A percentile compares a stretch with the other conserved stretches of the same genome.
Evolutionary conservation across 768 basidiomycete species (phyloP).

Genomic region (Russula brevipes): DNA sequence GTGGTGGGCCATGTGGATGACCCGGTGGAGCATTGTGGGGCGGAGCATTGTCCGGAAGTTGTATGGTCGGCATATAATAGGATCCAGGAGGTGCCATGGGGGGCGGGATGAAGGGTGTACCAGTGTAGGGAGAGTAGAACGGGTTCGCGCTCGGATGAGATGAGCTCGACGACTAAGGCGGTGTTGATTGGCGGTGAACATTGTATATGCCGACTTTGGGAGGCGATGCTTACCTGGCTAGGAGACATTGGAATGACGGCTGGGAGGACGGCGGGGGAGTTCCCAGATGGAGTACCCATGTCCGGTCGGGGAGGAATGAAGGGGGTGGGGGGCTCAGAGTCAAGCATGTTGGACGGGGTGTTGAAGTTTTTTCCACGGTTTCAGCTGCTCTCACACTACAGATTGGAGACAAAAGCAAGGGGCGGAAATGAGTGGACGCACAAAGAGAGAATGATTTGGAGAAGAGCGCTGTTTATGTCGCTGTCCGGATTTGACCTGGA

Average conservation of each 20-base stretch:
- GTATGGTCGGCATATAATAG: constrained; percentile 33
- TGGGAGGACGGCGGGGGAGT: constrained; percentile 25
- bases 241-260: constrained; percentile 31
- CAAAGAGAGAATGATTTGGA: background rate
- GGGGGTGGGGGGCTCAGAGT: constrained; percentile 27
- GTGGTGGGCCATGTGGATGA: constrained; percentile 18
- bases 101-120: constrained; percentile 24
- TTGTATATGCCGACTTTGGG: background rate
- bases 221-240: constrained; percentile 9
- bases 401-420: background rate
- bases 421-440: constrained; percentile 13
- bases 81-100: constrained; percentile 28
- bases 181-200: constrained; percentile 7
- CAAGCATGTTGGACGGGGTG: constrained; percentile 13
- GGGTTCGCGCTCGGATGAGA: constrained; percentile 20
- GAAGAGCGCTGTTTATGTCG: background rate
- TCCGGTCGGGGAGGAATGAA: constrained; percentile 33
- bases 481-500: background rate
- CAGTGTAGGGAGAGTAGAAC: constrained; percentile 22
- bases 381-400: constrained; percentile 14
- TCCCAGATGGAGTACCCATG: constrained; percentile 21
- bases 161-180: constrained; percentile 19
- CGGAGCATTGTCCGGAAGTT: constrained; percentile 26
- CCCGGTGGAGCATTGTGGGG: constrained; percentile 8
- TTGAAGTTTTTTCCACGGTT: constrained; percentile 15